phyloP scores from a whole-genome alignment of 371 early-diverging fungal species.

The Dentiscutata heterogama region DNA sequence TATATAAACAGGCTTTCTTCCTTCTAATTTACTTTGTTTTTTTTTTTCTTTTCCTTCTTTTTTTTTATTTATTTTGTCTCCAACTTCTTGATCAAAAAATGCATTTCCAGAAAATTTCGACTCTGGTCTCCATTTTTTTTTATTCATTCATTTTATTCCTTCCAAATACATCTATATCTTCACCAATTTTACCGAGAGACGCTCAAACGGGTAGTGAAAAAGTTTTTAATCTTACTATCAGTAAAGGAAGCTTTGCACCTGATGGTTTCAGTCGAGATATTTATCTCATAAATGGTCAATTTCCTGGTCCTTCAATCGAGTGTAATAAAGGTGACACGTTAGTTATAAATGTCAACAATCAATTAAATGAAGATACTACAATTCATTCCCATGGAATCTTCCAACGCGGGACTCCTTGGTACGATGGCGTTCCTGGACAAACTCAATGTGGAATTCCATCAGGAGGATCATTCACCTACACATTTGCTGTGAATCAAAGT shows the following conservation, averaged over 20 bases:
- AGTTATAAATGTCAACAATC: slow-evolving; percentile 40
- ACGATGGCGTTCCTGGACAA: slow-evolving; percentile 35
- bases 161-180: no score
- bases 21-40: no score
- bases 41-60: no score
- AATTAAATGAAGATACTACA: slow-evolving; percentile 49
- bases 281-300: slow-evolving; percentile 44
- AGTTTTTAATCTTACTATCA: no score
- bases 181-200: no score
- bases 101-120: no score
- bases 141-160: no score
- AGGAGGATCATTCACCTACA: neutral
- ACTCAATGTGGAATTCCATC: neutral
- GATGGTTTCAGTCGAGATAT: slow-evolving; percentile 24
- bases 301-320: slow-evolving; percentile 47
- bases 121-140: no score
- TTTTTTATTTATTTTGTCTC: no score
- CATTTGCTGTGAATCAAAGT: neutral
- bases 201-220: no score
- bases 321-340: slow-evolving; percentile 43
- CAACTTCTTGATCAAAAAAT: no score
- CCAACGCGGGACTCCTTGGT: slow-evolving; percentile 39
- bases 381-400: slow-evolving; percentile 50
- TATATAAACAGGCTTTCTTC: no score
- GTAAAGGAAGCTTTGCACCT: slow-evolving; percentile 25